phyloP scores from a whole-genome alignment of 2,329 filamentous ascomycete genomes.

The Endoconidiophora laricicola region DNA sequence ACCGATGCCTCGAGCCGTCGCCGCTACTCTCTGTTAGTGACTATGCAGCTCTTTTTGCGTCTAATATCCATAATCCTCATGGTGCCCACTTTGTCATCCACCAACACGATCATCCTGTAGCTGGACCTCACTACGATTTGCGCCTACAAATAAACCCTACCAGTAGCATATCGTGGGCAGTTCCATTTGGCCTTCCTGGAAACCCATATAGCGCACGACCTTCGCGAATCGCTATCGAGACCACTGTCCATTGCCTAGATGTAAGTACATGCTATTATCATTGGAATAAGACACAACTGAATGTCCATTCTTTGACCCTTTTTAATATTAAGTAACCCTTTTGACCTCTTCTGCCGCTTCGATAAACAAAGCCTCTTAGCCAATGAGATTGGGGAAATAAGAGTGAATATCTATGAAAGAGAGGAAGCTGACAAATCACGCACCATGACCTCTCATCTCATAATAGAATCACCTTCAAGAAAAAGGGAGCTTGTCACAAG shows the following conservation, averaged over 20 bases:
- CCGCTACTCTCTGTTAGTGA: constrained; percentile 21
- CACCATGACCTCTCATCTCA: background rate
- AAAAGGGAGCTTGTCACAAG: constrained; percentile 35
- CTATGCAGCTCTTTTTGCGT: constrained; percentile 24
- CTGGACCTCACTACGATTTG: constrained; percentile 53
- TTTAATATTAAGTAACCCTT: too few species aligned
- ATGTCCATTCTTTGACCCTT: too few species aligned
- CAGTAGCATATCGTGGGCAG: constrained; percentile 48
- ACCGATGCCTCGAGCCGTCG: constrained; percentile 5
- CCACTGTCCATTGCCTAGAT: constrained; percentile 43
- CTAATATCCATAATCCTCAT: constrained; percentile 17
- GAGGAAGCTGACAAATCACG: too few species aligned
- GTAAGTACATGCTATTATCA: constrained; percentile 20
- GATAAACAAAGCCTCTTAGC: too few species aligned
- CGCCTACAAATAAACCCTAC: constrained; percentile 51
- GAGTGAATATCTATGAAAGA: too few species aligned
- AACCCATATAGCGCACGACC: constrained; percentile 36
- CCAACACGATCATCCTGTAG: constrained; percentile 56
- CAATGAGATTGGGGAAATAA: too few species aligned
- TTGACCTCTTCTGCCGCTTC: too few species aligned
- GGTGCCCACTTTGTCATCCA: constrained; percentile 51
- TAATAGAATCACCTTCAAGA: constrained; percentile 43
- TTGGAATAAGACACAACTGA: background rate
- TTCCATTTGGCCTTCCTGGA: constrained; percentile 46
- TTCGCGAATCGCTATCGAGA: constrained; percentile 45